Evolutionary conservation across 1,139 yeast species (phyloP), one percentile per base, ranked within the genome.

Genomic region (Fermentozyma sake): DNA sequence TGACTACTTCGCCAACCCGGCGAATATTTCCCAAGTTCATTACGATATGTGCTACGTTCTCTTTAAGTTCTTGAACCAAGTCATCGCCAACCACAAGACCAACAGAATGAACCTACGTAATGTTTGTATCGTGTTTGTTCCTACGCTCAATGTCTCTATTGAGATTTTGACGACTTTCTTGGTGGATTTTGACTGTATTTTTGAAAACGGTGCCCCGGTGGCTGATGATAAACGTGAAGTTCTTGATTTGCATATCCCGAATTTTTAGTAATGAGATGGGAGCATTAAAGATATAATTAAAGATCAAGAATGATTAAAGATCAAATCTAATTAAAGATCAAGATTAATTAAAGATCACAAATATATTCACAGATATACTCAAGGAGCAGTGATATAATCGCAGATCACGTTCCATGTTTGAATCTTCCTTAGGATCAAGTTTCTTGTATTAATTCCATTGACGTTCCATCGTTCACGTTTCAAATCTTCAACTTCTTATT

Each of bases 101-200:
- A 91, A 91, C 59, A 79, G 87, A 53, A 91, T 91, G 98, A 83
- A 80, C 37, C 53, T 79, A 37, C 63, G 80, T 35, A 85, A 86
- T 48, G 59, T 85, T 28, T 79, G 91, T 45, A 85, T 85, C 49
- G 95, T 86, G 12, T 83, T 85, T 53, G 84, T 89, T 4, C 95
- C 95, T 3, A 84, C 95, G 1, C 62, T 85, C 38, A 80, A 80
- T 40, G 65, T 85, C 22, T 77, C 94, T 0, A 64, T 79, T 12
- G 79, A 76, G 29, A 71, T 83, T 5, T 62, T 85, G 35, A 69
- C 71, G 26, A 67, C 76, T 11, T 71, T 82, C 33, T 65, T 85
- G 42, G 71, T 71, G 26, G 86, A 84, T 48, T 81, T 74, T 48
- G 68, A 61, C 15, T 72, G 76, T 40, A 69, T 84, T 6, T 84